phyloP scores from a whole-genome alignment of 2,329 filamentous ascomycete species.

The Neophaeococcomyces mojaviensis region DNA sequence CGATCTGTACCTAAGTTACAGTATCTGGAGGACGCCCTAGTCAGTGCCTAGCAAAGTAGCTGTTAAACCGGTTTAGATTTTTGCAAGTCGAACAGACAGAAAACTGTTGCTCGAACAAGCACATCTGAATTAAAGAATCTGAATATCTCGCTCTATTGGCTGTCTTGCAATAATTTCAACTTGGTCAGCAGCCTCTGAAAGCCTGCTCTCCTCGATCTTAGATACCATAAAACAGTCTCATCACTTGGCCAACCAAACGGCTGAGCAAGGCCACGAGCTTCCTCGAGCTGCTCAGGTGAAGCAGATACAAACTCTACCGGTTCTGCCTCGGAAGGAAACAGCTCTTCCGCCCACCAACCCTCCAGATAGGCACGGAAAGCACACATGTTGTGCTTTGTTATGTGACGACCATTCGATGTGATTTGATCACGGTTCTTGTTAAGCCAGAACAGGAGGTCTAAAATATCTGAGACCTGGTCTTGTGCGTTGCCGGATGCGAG shows the following conservation, averaged over 20 bases:
- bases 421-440: constrained; percentile 24
- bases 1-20: too few relatives aligned
- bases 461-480: constrained; percentile 7
- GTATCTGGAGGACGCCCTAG: too few relatives aligned
- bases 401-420: constrained; percentile 14
- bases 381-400: constrained; percentile 2
- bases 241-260: constrained; percentile 17
- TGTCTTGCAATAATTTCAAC: too few relatives aligned
- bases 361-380: not conserved
- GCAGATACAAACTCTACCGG: not conserved
- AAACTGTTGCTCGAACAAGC: too few relatives aligned
- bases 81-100: too few relatives aligned
- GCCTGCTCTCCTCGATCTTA: not conserved
- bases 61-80: too few relatives aligned
- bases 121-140: too few relatives aligned
- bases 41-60: too few relatives aligned
- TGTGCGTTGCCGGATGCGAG: constrained; percentile 9
- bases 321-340: not conserved
- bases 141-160: too few relatives aligned
- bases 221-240: constrained; percentile 8
- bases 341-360: not conserved
- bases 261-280: constrained; percentile 8
- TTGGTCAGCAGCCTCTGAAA: too few relatives aligned
- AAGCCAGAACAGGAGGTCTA: constrained; percentile 21
- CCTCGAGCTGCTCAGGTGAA: constrained; percentile 1